Base-by-base conservation (phyloP, 2,329 filamentous ascomycete genomes). In the Hymenoscyphus occultus region DNA sequence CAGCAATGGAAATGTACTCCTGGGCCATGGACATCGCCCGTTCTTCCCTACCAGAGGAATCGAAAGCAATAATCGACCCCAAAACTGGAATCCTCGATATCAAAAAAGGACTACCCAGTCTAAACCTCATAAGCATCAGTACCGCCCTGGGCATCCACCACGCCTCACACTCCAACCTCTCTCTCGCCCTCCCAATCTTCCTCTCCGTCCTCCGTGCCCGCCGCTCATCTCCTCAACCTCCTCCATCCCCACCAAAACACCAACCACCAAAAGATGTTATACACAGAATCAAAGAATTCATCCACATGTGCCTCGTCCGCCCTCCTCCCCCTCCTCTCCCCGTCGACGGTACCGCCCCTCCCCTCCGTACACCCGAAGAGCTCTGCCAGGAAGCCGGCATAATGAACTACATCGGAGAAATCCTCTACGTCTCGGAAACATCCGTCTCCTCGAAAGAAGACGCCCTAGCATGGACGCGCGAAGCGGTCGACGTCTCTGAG, bases 391-490 rank as follows among this genome's bases (percentile, higher is more conserved):
- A 97, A 77, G 92, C 93, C 2, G 92, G 87, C 0, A 79, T 97
- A 14, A 93, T 92, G 82, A 84, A 93, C 31, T 95, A 97, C 77
- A 94, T 98, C 68, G 94, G 94, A 65, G 94, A 98, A 79, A 96
- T 98, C 61, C 83, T 98, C 39, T 97, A 90, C 76, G 86, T 91
- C 4, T 83, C 84, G n/a, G 78, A 80, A 3, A 66, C 74, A 3
- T 77, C 76, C 32, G 61, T 62, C 65, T 63, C 74, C 19, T 80
- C 76, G 19, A 80, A 81, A 60, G 87, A 91, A 59, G 88, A 90
- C 67, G 94, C 93, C 0, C 81, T 97, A 1, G 87, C 88, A 5
- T 98, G 94, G 94, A 97, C 94, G 0, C 86, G 92, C 63, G 92
- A 97, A 68, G 93, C 90, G 32, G 92, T 96, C 39, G 90, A 93